A percentile compares a stretch with the other conserved stretches of the same genome.
These are phyloP conservation scores for Hypoxylon sp. DNA, from an alignment of 2,329 filamentous ascomycete species.

Conservation along the genomic window DNA sequence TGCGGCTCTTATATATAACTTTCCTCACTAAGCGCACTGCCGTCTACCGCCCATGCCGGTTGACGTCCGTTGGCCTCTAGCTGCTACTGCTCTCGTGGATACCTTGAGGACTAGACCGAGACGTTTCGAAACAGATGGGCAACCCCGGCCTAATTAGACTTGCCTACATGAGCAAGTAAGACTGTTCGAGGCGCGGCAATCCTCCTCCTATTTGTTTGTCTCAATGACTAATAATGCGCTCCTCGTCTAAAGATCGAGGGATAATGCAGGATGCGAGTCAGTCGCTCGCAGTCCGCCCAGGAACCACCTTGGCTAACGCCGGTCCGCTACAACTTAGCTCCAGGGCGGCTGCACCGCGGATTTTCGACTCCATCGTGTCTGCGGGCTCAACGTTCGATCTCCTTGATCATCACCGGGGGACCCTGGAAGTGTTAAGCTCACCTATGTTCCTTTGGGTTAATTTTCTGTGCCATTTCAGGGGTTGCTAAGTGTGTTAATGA, in stretches of 20 bases:
- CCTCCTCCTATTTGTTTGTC: constrained; percentile 3
- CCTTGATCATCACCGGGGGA: background rate
- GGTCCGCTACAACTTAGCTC: constrained; percentile 24
- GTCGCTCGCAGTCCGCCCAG: constrained; percentile 3
- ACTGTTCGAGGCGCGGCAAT: background rate
- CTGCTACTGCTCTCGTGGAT: constrained; percentile 9
- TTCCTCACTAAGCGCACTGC: background rate
- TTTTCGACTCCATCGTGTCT: constrained; percentile 15
- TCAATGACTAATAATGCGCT: constrained; percentile 18
- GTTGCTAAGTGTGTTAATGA: background rate
- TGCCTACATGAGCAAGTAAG: constrained; percentile 9
- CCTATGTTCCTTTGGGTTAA: constrained; percentile 5
- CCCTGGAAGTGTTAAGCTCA: background rate
- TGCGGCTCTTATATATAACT: constrained; percentile 30
- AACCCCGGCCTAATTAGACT: constrained; percentile 12
- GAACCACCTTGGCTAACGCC: constrained; percentile 21
- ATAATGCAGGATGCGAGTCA: constrained; percentile 37
- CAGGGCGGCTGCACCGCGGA: constrained; percentile 18
- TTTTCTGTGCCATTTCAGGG: constrained; percentile 3
- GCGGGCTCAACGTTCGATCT: background rate
- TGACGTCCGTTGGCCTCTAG: constrained; percentile 26
- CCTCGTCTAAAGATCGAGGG: constrained; percentile 1
- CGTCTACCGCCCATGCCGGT: constrained; percentile 5
- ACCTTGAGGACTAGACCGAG: constrained; percentile 21
- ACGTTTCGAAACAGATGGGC: constrained; percentile 21